These are phyloP conservation scores for Beauveria caledonica DNA, from an alignment of 2,329 filamentous ascomycete genomes.

Conservation along the genomic window DNA sequence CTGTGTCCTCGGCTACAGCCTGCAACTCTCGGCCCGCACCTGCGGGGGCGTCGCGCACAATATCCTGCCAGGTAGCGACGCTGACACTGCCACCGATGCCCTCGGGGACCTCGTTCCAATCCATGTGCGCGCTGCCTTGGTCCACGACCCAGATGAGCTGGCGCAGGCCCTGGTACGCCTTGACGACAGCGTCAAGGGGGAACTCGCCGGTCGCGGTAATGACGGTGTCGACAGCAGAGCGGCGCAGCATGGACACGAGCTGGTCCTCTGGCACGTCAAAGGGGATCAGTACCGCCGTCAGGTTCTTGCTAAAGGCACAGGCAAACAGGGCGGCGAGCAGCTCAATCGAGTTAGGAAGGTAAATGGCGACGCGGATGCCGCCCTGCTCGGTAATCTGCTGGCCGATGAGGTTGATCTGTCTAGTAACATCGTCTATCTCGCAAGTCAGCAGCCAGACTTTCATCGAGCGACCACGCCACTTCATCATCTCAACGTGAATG, in stretches of 20 bases:
- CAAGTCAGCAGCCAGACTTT: not conserved
- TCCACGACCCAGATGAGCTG: conserved; percentile 91
- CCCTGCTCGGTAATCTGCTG: conserved; percentile 63
- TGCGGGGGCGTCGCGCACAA: conserved; percentile 62
- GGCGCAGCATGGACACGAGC: conserved; percentile 63
- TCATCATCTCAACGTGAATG: not conserved
- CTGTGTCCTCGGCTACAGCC: conserved; percentile 44
- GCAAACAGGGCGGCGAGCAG: conserved; percentile 76
- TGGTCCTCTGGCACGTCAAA: conserved; percentile 65
- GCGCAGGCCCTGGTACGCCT: conserved; percentile 61
- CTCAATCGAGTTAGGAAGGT: conserved; percentile 89
- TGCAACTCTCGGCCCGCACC: conserved; percentile 57
- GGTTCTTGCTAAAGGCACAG: conserved; percentile 73
- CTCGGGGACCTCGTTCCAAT: conserved; percentile 84
- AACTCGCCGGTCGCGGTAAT: conserved; percentile 82
- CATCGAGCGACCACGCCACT: not conserved
- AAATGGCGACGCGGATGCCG: conserved; percentile 73
- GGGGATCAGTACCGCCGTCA: conserved; percentile 77
- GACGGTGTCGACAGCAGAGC: conserved; percentile 69
- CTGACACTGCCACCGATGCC: conserved; percentile 66
- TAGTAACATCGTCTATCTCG: conserved; percentile 58
- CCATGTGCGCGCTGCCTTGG: conserved; percentile 81
- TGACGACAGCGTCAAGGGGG: conserved; percentile 65
- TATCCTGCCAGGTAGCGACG: conserved; percentile 88
- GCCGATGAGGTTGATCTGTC: conserved; percentile 82